Percentiles rank a stretch among this genome's conserved stretches.
These are phyloP conservation scores for Pyrenochaeta sp. DNA, from an alignment of 2,329 filamentous ascomycete genomes.

Conservation along the genomic window DNA sequence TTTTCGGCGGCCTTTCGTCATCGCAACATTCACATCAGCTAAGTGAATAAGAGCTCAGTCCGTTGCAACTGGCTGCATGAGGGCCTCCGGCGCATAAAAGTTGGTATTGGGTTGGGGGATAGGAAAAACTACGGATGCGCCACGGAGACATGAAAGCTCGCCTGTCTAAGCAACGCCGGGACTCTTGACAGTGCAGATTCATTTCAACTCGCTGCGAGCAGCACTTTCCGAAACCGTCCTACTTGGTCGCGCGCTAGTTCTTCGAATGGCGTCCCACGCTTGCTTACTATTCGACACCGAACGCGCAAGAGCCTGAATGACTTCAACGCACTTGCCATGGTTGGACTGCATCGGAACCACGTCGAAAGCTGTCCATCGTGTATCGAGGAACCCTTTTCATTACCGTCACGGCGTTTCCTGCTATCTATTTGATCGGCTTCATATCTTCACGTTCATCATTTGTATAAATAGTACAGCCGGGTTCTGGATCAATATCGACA, in stretches of 20 bases:
- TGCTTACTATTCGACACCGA: background rate
- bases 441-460: slow-evolving; percentile 9
- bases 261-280: background rate
- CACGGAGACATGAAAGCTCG: background rate
- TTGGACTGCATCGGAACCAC: background rate
- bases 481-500: slow-evolving; percentile 6
- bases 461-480: slow-evolving; percentile 25
- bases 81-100: background rate
- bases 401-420: slow-evolving; percentile 5
- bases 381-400: slow-evolving; percentile 1
- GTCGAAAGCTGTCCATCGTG: background rate
- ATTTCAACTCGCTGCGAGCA: background rate
- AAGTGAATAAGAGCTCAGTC: background rate
- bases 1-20: slow-evolving; percentile 8
- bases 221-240: background rate
- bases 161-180: background rate
- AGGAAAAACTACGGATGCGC: background rate
- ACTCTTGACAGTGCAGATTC: background rate
- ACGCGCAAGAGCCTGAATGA: background rate
- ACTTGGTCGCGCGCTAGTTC: background rate
- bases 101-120: background rate
- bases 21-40: background rate
- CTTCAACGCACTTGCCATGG: background rate
- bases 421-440: slow-evolving; percentile 8
- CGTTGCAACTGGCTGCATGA: background rate